Evolutionary conservation across 2,329 filamentous ascomycete species (phyloP), one percentile per base, ranked within the genome.

Genomic region (Pseudogymnoascus sp.): DNA sequence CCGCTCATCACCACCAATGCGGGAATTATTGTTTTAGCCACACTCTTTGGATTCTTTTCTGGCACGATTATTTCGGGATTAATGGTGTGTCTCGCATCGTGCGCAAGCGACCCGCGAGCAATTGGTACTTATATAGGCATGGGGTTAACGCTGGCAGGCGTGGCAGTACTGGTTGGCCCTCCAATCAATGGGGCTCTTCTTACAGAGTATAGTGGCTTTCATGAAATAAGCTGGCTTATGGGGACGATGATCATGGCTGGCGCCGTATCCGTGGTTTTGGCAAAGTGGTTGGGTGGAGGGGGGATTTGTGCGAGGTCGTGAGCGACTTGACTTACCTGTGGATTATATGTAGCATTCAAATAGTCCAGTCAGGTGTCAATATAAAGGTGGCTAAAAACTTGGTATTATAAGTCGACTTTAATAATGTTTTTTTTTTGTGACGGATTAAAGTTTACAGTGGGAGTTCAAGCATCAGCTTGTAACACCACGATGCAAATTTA

Each of bases 11-110:
- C 39, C 1, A 60, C 33, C n/a, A 62, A 61, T 10, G 59, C 55
- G 3, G 60, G 58, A 5, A 45, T 67, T 3, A 39, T 65, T 6
- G 57, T 64, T 3, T 95, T 91, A 68, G 79, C 85, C 0, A 69
- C 90, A 5, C 68, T 92, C 2, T 95, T 94, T 69, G 91, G 91
- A 0, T 91, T 95, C 68, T 82, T 83, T 1, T 90, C 84, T 45
- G 91, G 91, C 1, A 88, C 84, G 58, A 89, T 90, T 66, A 92
- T 95, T 67, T 85, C 83, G n/a, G 35, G 58, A 15, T 19, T 61
- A 55, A 61, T 61, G 59, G 71, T 81, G 5, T 52, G 41, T 28
- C 41, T 30, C 4, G 41, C 41, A 30, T 30, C 41, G n/a, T 30
- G 41, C 9, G 75, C 79, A 0, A 83, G 81, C 2, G 83, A 88